Base-by-base conservation (phyloP, 108 stramenopile species). In the Fistulifera pelliculosa region DNA sequence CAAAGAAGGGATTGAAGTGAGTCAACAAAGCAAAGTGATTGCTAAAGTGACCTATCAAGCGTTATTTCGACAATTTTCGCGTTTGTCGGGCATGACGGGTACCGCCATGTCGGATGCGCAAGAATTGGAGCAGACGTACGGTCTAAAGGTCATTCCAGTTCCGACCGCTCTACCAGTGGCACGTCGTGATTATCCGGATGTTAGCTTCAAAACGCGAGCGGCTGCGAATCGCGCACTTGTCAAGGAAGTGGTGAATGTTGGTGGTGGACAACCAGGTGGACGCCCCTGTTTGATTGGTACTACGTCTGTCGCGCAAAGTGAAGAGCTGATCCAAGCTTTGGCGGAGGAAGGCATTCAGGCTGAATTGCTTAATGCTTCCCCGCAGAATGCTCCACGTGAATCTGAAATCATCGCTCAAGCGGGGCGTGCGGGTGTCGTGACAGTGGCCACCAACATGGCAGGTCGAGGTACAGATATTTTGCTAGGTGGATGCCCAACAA, bases 361-460 rank as follows among this genome's bases (percentile, higher is more conserved):
- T 4, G 85, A 80, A 54, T 75, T 94, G 15, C 65, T 97, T 22
- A 97, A 97, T 76, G 96, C 96, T 1, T 80, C 80, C 0, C 94
- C 94, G 23, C 83, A 96, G 52, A 85, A 92, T 67, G 93, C 94
- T 16, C 73, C 83, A 27, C 73, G 90, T 14, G 96, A 97, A 70
- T 77, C 85, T 41, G 94, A 95, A 70, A 91, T 97, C 56, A 76
- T 97, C 23, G 87, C 91, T 4, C 96, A 97, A 67, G 96, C 96
- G 21, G 96, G 96, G 27, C 77, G 96, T 41, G 64, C 88, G 24
- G 94, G 93, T 23, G 80, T 76, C 12, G 96, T 97, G 23, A 97
- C 96, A 7, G 94, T 97, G 10, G 92, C 94, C 11, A 97, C 96
- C n/a, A 97, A 97, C 71, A 77, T 97, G 94, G 94, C 94, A 10